A percentile compares a stretch with the other conserved stretches of the same genome.
These are phyloP conservation scores for Chalciporus pseudorubinellus DNA, from an alignment of 768 basidiomycete species.

Conservation along the genomic window DNA sequence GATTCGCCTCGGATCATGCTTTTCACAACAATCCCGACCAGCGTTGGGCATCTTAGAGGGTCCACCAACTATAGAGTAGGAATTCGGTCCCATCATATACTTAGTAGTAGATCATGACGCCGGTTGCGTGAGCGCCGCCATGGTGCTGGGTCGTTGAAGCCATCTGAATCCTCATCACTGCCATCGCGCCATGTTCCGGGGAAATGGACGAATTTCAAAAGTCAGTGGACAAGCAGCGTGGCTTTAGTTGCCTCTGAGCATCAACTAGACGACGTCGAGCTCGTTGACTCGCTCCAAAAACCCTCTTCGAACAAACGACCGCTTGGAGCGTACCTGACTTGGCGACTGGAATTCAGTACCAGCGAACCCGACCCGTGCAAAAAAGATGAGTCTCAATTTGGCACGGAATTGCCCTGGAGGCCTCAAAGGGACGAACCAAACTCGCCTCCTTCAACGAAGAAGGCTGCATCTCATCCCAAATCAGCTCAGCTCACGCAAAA, in stretches of 20 bases:
- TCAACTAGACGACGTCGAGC: not conserved
- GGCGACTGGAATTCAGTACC: conserved; percentile 14
- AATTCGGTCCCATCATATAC: no score
- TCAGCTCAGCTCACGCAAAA: conserved; percentile 8
- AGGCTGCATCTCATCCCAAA: conserved; percentile 4
- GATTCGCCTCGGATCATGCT: no score
- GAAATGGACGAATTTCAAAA: conserved; percentile 12
- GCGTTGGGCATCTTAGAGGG: no score
- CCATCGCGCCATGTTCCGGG: conserved; percentile 28
- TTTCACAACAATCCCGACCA: no score
- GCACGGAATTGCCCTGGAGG: conserved; percentile 13
- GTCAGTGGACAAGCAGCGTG: not conserved
- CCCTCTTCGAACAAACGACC: not conserved
- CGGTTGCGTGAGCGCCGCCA: not conserved
- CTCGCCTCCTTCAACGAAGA: conserved; percentile 2
- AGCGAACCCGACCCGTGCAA: not conserved
- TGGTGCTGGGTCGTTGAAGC: not conserved
- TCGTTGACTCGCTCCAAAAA: not conserved
- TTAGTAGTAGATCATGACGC: not conserved
- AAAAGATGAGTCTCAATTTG: conserved; percentile 25
- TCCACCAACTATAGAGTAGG: no score
- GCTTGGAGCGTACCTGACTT: conserved; percentile 10
- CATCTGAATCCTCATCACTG: conserved; percentile 2
- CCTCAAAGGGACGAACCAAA: not conserved
- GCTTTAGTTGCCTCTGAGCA: no score